Evolutionary conservation across 176 grass and related monocot genomes (phyloP), one percentile per base, ranked within the genome.

Genomic region (Cymbopogon citratus): DNA sequence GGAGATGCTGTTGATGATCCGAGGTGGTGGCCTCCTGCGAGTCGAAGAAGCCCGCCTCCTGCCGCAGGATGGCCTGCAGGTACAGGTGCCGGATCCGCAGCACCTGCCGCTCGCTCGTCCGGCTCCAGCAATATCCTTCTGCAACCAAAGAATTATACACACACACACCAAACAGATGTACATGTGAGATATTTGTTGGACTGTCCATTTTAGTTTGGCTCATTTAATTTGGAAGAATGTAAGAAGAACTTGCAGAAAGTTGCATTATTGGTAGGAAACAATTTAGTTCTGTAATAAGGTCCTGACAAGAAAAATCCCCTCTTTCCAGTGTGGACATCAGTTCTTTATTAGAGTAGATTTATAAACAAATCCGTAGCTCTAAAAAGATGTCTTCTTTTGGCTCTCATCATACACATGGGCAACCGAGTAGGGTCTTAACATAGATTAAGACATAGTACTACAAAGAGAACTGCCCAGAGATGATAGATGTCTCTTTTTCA

Each of bases 61-160:
- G 96, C 28, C 90, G 85, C 57, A 98, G 90, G 63, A 98, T 95
- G 19, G 96, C 92, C 83, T 98, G 79, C 86, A 98, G 81, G 87
- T 98, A 98, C 72, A 88, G 88, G 77, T 95, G 70, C 69, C 96
- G 88, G 51, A 98, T 98, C 56, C 91, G 84, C 27, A 98, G 88
- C 71, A 98, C 96, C 80, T 98, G 96, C 80, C 96, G 84, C 85
- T 98, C 96, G 87, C 96, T 98, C 84, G 96, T 98, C 92, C 92
- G 85, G 82, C 96, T 98, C 96, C 96, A 98, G 60, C 96, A 98
- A 25, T 93, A 98, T 15, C 96, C 96, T 84, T 98, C 96, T 98
- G 91, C 85, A 77, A 18, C 10, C 38, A 77, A 1, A 0, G n/a
- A 35, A 39, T 39, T 9, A 39, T 9, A 39, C 38, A 39, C 38